A percentile compares a stretch with the other conserved stretches of the same genome.
phyloP scores from a whole-genome alignment of 129 eudicot species.

The Artemisia tridentata region DNA sequence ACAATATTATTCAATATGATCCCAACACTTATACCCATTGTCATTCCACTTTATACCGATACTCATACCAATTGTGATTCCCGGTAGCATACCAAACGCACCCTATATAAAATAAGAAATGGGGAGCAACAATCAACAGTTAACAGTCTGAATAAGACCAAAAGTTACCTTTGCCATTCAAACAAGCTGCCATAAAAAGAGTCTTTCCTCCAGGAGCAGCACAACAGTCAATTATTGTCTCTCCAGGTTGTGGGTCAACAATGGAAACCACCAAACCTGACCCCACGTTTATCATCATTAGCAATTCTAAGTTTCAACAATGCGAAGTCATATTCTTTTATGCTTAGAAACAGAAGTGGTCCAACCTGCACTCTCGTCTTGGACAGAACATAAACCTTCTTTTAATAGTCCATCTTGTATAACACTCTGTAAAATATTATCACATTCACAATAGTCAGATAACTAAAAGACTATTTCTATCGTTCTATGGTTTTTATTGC shows the following conservation, averaged over 20 bases:
- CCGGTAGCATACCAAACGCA: too few relatives aligned
- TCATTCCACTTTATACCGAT: too few relatives aligned
- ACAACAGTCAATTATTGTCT: slow-evolving; percentile 82
- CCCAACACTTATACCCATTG: too few relatives aligned
- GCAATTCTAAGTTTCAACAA: background rate
- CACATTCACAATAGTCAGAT: background rate
- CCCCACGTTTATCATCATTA: slow-evolving; percentile 24
- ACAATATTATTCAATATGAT: too few relatives aligned
- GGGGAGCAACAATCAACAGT: too few relatives aligned
- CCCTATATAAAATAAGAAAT: too few relatives aligned
- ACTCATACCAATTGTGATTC: too few relatives aligned
- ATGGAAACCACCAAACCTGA: slow-evolving; percentile 84
- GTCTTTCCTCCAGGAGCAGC: slow-evolving; percentile 99
- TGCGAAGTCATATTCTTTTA: too few relatives aligned
- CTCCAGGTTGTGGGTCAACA: slow-evolving; percentile 89
- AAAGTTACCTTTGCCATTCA: slow-evolving; percentile 63
- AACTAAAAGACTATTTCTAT: background rate
- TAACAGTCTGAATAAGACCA: background rate
- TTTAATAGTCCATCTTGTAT: slow-evolving; percentile 81
- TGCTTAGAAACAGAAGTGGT: background rate
- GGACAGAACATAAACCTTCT: slow-evolving; percentile 90
- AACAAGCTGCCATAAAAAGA: slow-evolving; percentile 81
- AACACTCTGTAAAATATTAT: slow-evolving; percentile 46
- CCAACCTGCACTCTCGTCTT: slow-evolving; percentile 97
- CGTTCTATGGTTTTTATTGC: background rate